Evolutionary conservation across 2,329 filamentous ascomycete species (phyloP).

Genomic region (Xylaria arbuscula): DNA sequence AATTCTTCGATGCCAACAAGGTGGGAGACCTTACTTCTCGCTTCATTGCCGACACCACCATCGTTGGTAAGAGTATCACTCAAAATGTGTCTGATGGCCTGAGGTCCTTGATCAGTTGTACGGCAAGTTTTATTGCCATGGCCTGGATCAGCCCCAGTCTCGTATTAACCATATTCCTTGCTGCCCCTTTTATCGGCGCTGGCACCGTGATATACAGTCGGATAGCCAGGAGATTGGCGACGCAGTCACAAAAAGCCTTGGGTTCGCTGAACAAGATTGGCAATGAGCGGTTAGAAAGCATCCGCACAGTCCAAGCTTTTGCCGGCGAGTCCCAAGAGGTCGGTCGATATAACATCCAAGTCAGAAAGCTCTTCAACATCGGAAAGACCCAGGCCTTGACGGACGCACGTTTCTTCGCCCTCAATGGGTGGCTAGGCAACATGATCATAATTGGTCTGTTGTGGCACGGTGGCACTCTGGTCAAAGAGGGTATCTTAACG

Average conservation of each 20-base stretch:
- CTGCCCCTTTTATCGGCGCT: conserved; percentile 91
- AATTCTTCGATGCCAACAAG: conserved; percentile 98
- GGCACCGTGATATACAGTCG: conserved; percentile 93
- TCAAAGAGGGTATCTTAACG: conserved; percentile 84
- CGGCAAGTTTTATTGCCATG: conserved; percentile 92
- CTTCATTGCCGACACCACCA: conserved; percentile 94
- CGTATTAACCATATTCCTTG: conserved; percentile 84
- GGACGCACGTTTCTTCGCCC: conserved; percentile 87
- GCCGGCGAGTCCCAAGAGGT: conserved; percentile 93
- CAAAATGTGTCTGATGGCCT: conserved; percentile 98
- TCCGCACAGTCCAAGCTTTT: conserved; percentile 96
- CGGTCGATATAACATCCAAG: conserved; percentile 88
- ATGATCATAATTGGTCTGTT: conserved; percentile 94
- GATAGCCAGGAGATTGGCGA: conserved; percentile 86
- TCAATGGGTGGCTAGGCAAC: conserved; percentile 92
- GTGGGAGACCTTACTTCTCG: conserved; percentile 96
- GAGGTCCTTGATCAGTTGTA: conserved; percentile 87
- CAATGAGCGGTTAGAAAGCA: conserved; percentile 96
- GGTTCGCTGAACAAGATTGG: conserved; percentile 96
- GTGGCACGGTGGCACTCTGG: conserved; percentile 90
- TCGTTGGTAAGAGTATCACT: conserved; percentile 98
- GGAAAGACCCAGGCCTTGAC: conserved; percentile 89
- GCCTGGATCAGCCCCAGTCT: conserved; percentile 93
- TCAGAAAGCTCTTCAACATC: conserved; percentile 89
- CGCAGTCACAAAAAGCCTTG: conserved; percentile 92